phyloP scores from a whole-genome alignment of 352 stramenopile species.

The Phytophthora boehmeriae region DNA sequence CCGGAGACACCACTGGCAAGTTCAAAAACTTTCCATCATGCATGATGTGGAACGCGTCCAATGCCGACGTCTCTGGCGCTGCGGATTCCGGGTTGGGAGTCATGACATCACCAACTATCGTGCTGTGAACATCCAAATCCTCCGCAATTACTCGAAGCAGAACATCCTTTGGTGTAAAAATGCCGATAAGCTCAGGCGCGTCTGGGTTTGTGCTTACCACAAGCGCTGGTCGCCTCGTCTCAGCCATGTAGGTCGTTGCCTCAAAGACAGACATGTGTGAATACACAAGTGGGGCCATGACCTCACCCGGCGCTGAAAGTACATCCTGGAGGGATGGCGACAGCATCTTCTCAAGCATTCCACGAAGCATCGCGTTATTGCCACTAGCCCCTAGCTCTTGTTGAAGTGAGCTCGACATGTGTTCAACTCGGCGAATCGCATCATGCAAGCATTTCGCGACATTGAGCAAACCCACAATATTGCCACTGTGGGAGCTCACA shows the following conservation, averaged over 20 bases:
- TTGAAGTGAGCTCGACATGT: constrained; percentile 77
- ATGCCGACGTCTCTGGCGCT: constrained; percentile 91
- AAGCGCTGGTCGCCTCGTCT: constrained; percentile 77
- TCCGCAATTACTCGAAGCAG: constrained; percentile 95
- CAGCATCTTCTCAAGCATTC: constrained; percentile 90
- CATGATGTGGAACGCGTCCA: constrained; percentile 99
- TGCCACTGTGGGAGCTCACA: constrained; percentile 73
- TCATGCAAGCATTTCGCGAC: constrained; percentile 99
- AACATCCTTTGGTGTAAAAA: constrained; percentile 98
- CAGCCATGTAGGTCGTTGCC: constrained; percentile 78
- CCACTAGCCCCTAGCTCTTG: constrained; percentile 73
- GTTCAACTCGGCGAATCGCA: constrained; percentile 97
- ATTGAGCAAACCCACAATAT: constrained; percentile 96
- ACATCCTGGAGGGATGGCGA: constrained; percentile 85
- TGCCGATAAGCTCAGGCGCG: constrained; percentile 89
- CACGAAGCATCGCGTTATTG: constrained; percentile 64
- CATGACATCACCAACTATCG: constrained; percentile 93
- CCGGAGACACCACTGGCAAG: constrained; percentile 91
- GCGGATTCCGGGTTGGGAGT: constrained; percentile 96
- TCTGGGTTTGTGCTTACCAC: constrained; percentile 68
- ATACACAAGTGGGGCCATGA: constrained; percentile 76
- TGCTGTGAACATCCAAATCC: constrained; percentile 87
- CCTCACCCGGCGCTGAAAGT: constrained; percentile 61
- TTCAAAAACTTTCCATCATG: constrained; percentile 98
- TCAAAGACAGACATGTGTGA: constrained; percentile 73